Evolutionary conservation across 1,139 yeast genomes (phyloP).

Genomic region (Hansenula lynferdii): DNA sequence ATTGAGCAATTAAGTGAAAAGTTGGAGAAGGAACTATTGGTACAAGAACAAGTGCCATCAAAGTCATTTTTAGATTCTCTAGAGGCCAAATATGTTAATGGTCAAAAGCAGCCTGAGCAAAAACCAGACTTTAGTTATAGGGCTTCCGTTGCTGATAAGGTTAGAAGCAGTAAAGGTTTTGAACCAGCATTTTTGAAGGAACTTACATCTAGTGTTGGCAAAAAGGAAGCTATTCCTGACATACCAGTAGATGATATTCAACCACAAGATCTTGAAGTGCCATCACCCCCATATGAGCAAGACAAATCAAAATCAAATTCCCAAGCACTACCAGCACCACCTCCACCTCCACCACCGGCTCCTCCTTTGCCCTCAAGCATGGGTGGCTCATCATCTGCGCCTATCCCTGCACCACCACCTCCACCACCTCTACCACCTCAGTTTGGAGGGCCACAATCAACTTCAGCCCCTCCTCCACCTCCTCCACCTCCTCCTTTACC

Average conservation of each 20-base stretch:
- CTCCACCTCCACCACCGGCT: constrained; percentile 27
- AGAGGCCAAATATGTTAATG: constrained; percentile 49
- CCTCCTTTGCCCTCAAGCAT: constrained; percentile 22
- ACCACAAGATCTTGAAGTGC: not conserved
- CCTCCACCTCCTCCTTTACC: constrained; percentile 22
- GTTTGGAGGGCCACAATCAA: constrained; percentile 26
- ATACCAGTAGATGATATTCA: not conserved
- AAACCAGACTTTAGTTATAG: constrained; percentile 16
- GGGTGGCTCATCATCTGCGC: constrained; percentile 12
- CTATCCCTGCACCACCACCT: constrained; percentile 24
- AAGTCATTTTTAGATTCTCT: constrained; percentile 25
- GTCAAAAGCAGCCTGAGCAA: constrained; percentile 29
- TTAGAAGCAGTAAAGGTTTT: constrained; percentile 31
- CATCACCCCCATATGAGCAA: too few species aligned
- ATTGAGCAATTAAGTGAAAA: constrained; percentile 19
- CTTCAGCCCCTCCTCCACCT: constrained; percentile 39
- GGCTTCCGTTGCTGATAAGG: constrained; percentile 25
- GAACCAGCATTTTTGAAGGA: constrained; percentile 56
- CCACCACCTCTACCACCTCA: constrained; percentile 24
- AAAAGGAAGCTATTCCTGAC: constrained; percentile 16
- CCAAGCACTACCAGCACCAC: constrained; percentile 20
- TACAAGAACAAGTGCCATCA: constrained; percentile 17
- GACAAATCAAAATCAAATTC: constrained; percentile 20
- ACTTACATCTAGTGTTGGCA: constrained; percentile 44
- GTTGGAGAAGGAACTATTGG: constrained; percentile 12